These are phyloP conservation scores for Backusella luteola DNA, from an alignment of 192 early-diverging fungal species.

Conservation along the genomic window DNA sequence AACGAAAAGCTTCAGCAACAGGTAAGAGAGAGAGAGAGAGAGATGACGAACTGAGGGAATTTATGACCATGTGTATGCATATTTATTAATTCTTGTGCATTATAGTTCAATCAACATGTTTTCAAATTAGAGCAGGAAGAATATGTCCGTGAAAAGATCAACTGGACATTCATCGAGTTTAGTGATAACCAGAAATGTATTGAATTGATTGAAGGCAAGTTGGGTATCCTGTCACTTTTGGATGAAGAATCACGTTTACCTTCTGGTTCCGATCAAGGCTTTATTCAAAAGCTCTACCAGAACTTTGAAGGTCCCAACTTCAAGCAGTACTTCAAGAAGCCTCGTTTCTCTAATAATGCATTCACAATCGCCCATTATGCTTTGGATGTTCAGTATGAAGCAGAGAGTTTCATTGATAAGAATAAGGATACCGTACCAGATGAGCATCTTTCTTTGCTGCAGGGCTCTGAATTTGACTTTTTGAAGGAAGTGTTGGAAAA, in stretches of 20 bases:
- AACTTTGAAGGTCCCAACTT: conserved; percentile 68
- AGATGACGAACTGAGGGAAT: neutral
- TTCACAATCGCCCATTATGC: conserved; percentile 98
- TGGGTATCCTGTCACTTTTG: conserved; percentile 92
- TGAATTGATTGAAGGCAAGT: conserved; percentile 94
- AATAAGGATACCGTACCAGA: conserved; percentile 98
- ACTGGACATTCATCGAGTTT: conserved; percentile 99
- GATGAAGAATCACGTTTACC: conserved; percentile 88
- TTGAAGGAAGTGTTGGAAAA: conserved; percentile 76
- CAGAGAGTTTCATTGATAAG: conserved; percentile 96
- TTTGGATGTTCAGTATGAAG: conserved; percentile 89
- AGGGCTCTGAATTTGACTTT: conserved; percentile 75
- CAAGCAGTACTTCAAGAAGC: conserved; percentile 85
- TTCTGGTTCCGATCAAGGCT: conserved; percentile 80
- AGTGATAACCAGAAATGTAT: conserved; percentile 99
- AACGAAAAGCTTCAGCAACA: conserved; percentile 98
- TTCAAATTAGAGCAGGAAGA: conserved; percentile 99
- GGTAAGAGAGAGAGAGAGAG: conserved; percentile 7
- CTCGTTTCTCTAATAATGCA: conserved; percentile 80
- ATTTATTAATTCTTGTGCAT: neutral
- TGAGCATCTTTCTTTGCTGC: conserved; percentile 80
- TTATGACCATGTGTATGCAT: neutral
- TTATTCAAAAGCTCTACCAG: conserved; percentile 89
- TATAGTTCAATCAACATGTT: conserved; percentile 93
- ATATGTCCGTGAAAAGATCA: conserved; percentile 93